Conservation (phyloP, 352 stramenopile species). For the Phytopythium delawarense region DNA sequence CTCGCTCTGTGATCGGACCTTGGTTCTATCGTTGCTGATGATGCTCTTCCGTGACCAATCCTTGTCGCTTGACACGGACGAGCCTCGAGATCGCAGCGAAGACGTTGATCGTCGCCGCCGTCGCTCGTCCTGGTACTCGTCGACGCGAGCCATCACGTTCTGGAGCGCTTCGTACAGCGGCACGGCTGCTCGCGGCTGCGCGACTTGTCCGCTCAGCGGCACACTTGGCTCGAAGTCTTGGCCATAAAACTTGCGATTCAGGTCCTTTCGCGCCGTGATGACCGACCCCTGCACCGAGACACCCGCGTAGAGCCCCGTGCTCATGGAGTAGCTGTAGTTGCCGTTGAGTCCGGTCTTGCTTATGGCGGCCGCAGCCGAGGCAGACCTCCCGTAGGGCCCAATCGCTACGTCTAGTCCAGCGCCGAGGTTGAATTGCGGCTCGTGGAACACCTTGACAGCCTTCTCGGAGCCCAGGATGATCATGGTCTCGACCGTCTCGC, state of each 20-base stretch:
- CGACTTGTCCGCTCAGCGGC: constrained; percentile 28
- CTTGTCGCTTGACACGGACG: not conserved
- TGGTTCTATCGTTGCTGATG: not conserved
- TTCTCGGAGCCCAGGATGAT: constrained; percentile 84
- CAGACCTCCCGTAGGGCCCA: constrained; percentile 64
- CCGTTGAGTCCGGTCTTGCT: constrained; percentile 41
- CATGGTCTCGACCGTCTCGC: constrained; percentile 84
- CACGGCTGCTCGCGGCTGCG: constrained; percentile 19
- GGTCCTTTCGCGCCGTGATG: constrained; percentile 54
- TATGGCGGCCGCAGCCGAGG: constrained; percentile 35
- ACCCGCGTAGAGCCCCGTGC: constrained; percentile 80
- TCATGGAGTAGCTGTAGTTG: constrained; percentile 87
- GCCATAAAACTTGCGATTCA: constrained; percentile 90
- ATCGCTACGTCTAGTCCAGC: constrained; percentile 76
- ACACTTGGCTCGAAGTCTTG: constrained; percentile 21
- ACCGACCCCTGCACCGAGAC: constrained; percentile 81
- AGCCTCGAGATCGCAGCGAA: not conserved
- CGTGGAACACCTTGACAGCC: constrained; percentile 75
- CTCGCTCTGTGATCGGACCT: not conserved
- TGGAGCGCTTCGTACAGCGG: constrained; percentile 35
- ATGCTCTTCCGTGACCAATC: not conserved
- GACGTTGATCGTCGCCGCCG: constrained; percentile 1
- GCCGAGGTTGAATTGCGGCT: constrained; percentile 72
- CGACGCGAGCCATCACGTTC: constrained; percentile 13
- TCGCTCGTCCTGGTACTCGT: not conserved